Conservation (phyloP, 352 stramenopile species). For the Pythium oligandrum region DNA sequence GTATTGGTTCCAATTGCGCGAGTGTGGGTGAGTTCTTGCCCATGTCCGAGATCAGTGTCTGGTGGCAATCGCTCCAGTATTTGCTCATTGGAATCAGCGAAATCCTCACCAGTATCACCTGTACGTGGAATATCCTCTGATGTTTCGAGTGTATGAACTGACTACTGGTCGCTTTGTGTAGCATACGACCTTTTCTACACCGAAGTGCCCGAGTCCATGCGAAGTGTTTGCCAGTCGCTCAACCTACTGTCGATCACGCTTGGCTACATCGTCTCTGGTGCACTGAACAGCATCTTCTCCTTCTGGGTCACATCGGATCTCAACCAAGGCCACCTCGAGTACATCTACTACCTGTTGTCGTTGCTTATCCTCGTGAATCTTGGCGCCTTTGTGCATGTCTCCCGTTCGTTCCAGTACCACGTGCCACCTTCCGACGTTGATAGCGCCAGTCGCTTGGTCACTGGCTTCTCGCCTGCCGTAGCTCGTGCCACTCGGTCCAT, state of each 20-base stretch:
- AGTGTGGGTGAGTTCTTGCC: constrained; percentile 45
- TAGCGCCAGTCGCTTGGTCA: constrained; percentile 24
- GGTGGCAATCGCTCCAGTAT: constrained; percentile 91
- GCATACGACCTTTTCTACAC: constrained; percentile 91
- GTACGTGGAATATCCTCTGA: constrained; percentile 24
- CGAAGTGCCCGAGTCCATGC: constrained; percentile 88
- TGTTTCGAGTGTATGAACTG: too few relatives aligned
- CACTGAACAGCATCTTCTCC: constrained; percentile 85
- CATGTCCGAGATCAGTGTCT: constrained; percentile 82
- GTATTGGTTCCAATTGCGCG: constrained; percentile 72
- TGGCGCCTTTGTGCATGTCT: constrained; percentile 54
- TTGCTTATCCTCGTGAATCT: constrained; percentile 62
- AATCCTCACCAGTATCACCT: constrained; percentile 89
- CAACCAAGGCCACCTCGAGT: constrained; percentile 87
- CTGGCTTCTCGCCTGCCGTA: constrained; percentile 59
- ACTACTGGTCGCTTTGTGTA: constrained; percentile 12
- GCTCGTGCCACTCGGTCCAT: constrained; percentile 44
- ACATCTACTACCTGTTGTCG: constrained; percentile 86
- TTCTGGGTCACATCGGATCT: constrained; percentile 89
- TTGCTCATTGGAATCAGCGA: constrained; percentile 85
- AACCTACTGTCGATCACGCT: constrained; percentile 90
- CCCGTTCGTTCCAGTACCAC: constrained; percentile 81
- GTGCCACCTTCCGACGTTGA: constrained; percentile 40
- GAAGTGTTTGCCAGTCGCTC: constrained; percentile 86
- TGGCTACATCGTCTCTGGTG: constrained; percentile 78